Percentiles rank a stretch among this genome's conserved stretches.
phyloP scores from a whole-genome alignment of 371 early-diverging fungal genomes.

The Saksenaea vasiformis region DNA sequence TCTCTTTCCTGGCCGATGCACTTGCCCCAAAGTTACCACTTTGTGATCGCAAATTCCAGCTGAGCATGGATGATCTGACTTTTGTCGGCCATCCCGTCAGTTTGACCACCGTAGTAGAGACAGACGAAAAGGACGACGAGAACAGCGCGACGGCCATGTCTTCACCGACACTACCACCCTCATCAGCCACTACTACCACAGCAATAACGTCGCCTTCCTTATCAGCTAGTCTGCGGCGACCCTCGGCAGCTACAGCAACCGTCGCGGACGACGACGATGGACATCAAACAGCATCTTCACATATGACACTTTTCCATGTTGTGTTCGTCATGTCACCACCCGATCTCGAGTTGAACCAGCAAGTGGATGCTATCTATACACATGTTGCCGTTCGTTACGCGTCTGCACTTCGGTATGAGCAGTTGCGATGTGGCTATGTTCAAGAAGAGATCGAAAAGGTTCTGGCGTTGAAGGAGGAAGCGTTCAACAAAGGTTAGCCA shows the following conservation, averaged over 20 bases:
- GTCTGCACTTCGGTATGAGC: conserved; percentile 81
- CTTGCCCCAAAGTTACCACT: conserved; percentile 75
- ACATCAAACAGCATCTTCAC: conserved; percentile 27
- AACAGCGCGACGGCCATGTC: conserved; percentile 7
- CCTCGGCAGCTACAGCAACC: conserved; percentile 6
- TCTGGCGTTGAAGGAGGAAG: conserved; percentile 60
- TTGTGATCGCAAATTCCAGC: conserved; percentile 76
- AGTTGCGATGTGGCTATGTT: conserved; percentile 79
- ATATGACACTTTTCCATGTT: conserved; percentile 82
- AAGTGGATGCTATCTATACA: conserved; percentile 71
- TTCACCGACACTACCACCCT: conserved; percentile 14
- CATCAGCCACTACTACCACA: conserved; percentile 10
- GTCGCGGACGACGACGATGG: conserved; percentile 20
- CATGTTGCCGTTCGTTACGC: conserved; percentile 75
- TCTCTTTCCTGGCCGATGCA: conserved; percentile 70
- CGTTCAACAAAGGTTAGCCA: conserved; percentile 44
- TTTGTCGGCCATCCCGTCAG: conserved; percentile 76
- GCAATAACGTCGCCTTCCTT: not conserved
- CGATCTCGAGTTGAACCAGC: conserved; percentile 57
- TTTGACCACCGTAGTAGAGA: conserved; percentile 47
- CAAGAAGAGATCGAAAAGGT: conserved; percentile 77
- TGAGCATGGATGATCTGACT: conserved; percentile 77
- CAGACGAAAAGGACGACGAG: conserved; percentile 16
- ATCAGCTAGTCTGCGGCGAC: not conserved
- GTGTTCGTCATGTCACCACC: conserved; percentile 72